phyloP scores from a whole-genome alignment of 805 yeast species.

The Wickerhamomyces strasburgensis region DNA sequence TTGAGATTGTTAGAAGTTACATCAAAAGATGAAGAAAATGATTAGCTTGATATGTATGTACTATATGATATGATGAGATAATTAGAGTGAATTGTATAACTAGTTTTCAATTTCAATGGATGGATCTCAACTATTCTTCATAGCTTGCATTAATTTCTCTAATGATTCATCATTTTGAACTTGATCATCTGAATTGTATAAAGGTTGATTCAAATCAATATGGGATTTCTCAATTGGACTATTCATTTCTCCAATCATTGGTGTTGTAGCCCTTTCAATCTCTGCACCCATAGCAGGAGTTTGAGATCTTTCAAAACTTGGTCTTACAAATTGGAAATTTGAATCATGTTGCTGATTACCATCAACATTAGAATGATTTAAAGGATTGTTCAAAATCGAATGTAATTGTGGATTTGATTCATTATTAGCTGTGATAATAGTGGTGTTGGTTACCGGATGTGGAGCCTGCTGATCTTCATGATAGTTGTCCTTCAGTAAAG shows the following conservation, averaged over 20 bases:
- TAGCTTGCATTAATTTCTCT: constrained; percentile 8
- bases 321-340: constrained; percentile 1
- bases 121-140: background rate
- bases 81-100: no score
- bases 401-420: background rate
- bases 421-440: background rate
- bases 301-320: background rate
- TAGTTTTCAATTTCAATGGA: no score
- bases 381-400: background rate
- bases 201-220: constrained; percentile 11
- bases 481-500: constrained; percentile 1
- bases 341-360: background rate
- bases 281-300: constrained; percentile 4
- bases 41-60: no score
- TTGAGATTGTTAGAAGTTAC: background rate
- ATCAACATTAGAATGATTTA: background rate
- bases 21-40: background rate
- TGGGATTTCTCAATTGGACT: constrained; percentile 2
- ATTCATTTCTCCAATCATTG: constrained; percentile 18
- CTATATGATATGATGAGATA: no score
- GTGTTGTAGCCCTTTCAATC: constrained; percentile 13
- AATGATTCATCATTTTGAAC: constrained; percentile 2
- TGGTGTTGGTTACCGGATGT: constrained; percentile 13
- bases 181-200: constrained; percentile 5
- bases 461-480: constrained; percentile 3